Base-by-base conservation (phyloP, 73 alveolate genomes). In the Uronychia binucleata region DNA sequence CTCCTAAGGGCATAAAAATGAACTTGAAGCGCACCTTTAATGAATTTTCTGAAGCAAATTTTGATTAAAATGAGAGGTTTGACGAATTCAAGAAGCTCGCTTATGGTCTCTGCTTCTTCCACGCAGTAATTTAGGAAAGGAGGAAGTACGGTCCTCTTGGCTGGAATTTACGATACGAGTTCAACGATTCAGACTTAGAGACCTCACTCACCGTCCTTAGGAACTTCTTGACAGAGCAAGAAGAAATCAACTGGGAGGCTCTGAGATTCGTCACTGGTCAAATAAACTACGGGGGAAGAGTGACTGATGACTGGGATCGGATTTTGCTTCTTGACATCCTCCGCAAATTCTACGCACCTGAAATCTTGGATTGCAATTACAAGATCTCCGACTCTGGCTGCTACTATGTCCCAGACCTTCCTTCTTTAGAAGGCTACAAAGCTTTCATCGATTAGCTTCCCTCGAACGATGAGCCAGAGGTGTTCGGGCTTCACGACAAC, bases 141-240 rank as follows among this genome's bases (percentile, higher is more conserved):
- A 93, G 99, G 86, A 98, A 98, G 88, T 98, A 97, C 84, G 99
- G 99, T 25, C 99, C 99, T 0, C 92, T 98, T 58, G 99, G 99
- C 28, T 98, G 99, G 99, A 98, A 98, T 94, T 97, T 98, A 46
- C 93, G 99, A 33, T 98, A 98, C 84, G 99, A 98, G 86, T 98
- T 98, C 95, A 98, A 98, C 93, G 99, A 98, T 79, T 90, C 98
- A 82, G 99, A 98, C 88, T 86, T 98, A 85, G 99, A 98, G 79
- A 98, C 99, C 13, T 97, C 99, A 33, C 95, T 95, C 57, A 95
- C 98, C 87, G 98, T 96, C 82, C 86, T 98, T 59, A 91, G 95
- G 84, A 98, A 94, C 98, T 96, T 98, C 92, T 89, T 98, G 57
- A 98, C 94, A 60, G 99, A 98, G 82, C 80, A 93, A 81, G 99